Base-by-base conservation (phyloP, 768 basidiomycete genomes). In the Leccinum rimulosum region DNA sequence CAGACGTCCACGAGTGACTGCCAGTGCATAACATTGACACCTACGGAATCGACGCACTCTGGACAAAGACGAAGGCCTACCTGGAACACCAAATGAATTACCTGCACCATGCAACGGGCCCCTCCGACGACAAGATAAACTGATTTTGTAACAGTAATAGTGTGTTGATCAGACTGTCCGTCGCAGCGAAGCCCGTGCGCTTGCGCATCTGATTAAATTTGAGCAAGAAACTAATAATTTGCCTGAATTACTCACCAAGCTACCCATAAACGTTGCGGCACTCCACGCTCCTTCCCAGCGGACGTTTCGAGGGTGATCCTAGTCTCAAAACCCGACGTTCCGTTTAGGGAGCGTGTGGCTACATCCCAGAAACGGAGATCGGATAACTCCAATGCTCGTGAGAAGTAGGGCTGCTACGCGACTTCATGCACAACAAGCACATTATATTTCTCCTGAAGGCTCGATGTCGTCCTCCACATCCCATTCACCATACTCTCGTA, bases 161-260 rank as follows among this genome's bases (percentile, higher is more conserved):
- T 22, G 22, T 7, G 61, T 81, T 76, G 1, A 82, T 56, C 5
- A 59, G 0, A 35, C 52, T 52, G 5, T 82, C 79, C 0, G 80
- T 79, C 6, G 62, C 59, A 4, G 68, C 58, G 57, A 80, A 80
- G 10, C 80, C 80, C 0, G 79, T 80, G 62, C 75, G 66, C 22
- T 22, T 22, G 22, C 22, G 22, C 22, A 22, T 62, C 80, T 82
- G 43, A 33, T 7, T 9, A 7, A 49, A 2, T 15, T 19, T 35
- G 31, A 40, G 17, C 17, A 40, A 40, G 40, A 40, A n/a, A n/a
- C 17, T n/a, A 12, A 40, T 40, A n/a, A 40, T 43, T 43, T 43
- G 3, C 40, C n/a, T 10, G 10, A n/a, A 43, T 43, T n/a, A 40
- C n/a, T n/a, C 40, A 40, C 9, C 40, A 40, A n/a, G n/a, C 40